Percentiles rank a stretch among this genome's conserved stretches.
Conservation (phyloP, 2,329 filamentous ascomycete species). For the Penicillium sp. region DNA sequence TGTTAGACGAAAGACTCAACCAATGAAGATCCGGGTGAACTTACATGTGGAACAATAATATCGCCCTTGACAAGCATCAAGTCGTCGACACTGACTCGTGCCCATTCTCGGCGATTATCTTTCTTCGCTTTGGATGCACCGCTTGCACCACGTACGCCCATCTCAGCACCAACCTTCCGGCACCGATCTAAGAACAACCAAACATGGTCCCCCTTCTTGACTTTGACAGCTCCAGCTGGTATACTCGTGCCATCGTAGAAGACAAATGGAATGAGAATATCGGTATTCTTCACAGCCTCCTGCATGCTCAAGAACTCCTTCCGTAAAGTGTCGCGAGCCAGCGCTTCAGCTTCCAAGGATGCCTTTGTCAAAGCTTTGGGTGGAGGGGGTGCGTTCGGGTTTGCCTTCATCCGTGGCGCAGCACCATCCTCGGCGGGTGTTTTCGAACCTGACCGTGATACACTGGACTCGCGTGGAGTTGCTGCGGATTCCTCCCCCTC, state of each 20-base stretch:
- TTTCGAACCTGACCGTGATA: conserved; percentile 38
- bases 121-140: conserved; percentile 46
- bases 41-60: conserved; percentile 89
- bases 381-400: conserved; percentile 47
- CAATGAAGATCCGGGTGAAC: conserved; percentile 35
- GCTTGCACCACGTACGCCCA: conserved; percentile 66
- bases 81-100: conserved; percentile 89
- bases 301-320: conserved; percentile 81
- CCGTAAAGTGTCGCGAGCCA: conserved; percentile 69
- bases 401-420: conserved; percentile 41
- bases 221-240: conserved; percentile 74
- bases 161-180: conserved; percentile 81
- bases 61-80: conserved; percentile 87
- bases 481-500: conserved; percentile 44
- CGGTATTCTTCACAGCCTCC: conserved; percentile 81
- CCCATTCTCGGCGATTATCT: conserved; percentile 76
- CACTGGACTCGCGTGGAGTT: conserved; percentile 39
- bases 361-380: conserved; percentile 77
- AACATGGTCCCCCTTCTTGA: conserved; percentile 89
- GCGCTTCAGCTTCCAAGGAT: conserved; percentile 73
- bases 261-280: conserved; percentile 89
- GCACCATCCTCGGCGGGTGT: conserved; percentile 35
- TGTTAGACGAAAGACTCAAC: neutral
- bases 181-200: conserved; percentile 94
- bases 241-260: conserved; percentile 95